Percentiles rank a stretch among this genome's conserved stretches.
phyloP scores from a whole-genome alignment of 352 stramenopile species.

The Phytophthora crassamura region DNA sequence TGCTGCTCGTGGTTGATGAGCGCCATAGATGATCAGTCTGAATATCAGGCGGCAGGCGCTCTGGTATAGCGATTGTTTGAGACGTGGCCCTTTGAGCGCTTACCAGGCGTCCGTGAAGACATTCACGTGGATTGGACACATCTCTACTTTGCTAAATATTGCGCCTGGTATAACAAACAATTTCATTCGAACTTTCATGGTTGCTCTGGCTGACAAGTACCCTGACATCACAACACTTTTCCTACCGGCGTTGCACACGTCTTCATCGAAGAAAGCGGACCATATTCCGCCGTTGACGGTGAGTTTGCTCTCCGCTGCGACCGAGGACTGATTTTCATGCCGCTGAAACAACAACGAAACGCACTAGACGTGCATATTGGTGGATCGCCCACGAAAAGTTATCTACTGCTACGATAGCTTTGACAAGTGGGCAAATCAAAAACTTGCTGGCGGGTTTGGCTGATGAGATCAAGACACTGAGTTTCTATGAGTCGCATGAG shows the following conservation, averaged over 20 bases:
- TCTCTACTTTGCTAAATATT: not conserved
- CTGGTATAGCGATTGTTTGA: not conserved
- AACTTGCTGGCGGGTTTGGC: constrained; percentile 2
- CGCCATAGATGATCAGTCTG: not conserved
- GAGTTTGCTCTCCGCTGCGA: too few relatives aligned
- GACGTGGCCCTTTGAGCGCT: not conserved
- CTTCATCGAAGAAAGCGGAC: not conserved
- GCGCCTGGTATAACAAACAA: constrained; percentile 7
- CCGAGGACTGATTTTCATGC: constrained; percentile 10
- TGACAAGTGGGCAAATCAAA: constrained; percentile 3
- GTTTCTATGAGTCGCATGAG: too few relatives aligned
- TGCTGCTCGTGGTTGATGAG: constrained; percentile 13
- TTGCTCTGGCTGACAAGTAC: not conserved
- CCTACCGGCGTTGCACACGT: not conserved
- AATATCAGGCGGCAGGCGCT: not conserved
- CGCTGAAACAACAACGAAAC: not conserved
- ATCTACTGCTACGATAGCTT: constrained; percentile 20
- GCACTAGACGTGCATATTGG: constrained; percentile 6
- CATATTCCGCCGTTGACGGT: not conserved
- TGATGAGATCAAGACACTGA: too few relatives aligned
- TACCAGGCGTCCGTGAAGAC: not conserved
- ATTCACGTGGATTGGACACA: constrained; percentile 4
- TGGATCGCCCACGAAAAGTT: not conserved
- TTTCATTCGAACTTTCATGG: constrained; percentile 2
- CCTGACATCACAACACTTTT: constrained; percentile 2